Base-by-base conservation (phyloP, 1,284 basidiomycete genomes). In the Ceratobasidium sp. region DNA sequence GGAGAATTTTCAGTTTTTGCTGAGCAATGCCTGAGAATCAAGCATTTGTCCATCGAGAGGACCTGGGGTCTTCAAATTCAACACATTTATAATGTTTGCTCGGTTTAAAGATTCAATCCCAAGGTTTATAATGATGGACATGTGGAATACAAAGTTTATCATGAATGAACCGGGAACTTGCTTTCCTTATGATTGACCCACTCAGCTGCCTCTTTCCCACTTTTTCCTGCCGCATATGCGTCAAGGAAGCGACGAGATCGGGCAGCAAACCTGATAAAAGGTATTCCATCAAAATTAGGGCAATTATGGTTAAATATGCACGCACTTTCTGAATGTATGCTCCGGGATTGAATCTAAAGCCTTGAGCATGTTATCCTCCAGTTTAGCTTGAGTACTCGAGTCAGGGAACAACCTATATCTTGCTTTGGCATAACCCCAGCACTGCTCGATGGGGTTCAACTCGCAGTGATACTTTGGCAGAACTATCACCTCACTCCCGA, bases 201-300 rank as follows among this genome's bases (percentile, higher is more conserved):
- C 16, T 52, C 41, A n/a, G 59, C 50, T 11, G 74, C 74, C n/a
- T 74, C 47, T 8, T 14, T 13, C 3, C 73, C 73, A 47, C 14
- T 62, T n/a, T 55, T 49, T 16, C 59, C 50, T 26, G 46, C 38
- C 0, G 57, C 30, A 59, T 75, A 75, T 21, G 59, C 74, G 57
- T 75, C 64, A 16, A 74, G 58, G 49, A 67, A 75, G 11, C 74
- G 59, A 9, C 47, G 43, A 3, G 73, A 54, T 6, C 66, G 30
- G n/a, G 44, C 70, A 8, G 73, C 44, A 59, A 73, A 75, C 58
- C 74, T 75, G n/a, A n/a, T 21, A 7, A 14, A 43, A 4, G 11
- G 18, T 26, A 32, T n/a, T n/a, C n/a, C n/a, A n/a, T n/a, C 6
- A n/a, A n/a, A n/a, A n/a, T n/a, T n/a, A n/a, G n/a, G n/a, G n/a